Conservation (phyloP, 2,329 filamentous ascomycete genomes). For the Colletotrichum gloeosporioides region DNA sequence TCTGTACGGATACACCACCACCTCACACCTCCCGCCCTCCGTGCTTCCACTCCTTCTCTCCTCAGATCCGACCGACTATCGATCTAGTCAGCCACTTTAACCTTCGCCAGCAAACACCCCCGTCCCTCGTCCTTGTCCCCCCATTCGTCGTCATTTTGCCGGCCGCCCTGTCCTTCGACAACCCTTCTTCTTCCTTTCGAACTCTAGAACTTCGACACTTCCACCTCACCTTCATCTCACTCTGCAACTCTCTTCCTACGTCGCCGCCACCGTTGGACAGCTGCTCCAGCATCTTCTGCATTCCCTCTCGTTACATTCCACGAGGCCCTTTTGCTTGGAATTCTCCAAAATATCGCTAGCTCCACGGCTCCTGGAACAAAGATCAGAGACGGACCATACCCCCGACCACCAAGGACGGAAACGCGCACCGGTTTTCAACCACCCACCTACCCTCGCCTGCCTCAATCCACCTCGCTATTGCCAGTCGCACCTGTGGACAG, state of each 20-base stretch:
- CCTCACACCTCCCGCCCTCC: not conserved
- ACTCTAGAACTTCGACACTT: constrained; percentile 22
- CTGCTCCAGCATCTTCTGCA: not conserved
- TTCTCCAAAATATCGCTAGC: not conserved
- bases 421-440: not conserved
- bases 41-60: not conserved
- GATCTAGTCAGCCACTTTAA: constrained; percentile 19
- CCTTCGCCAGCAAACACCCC: constrained; percentile 12
- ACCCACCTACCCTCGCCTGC: not conserved
- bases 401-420: not conserved
- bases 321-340: not conserved
- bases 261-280: not conserved
- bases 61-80: constrained; percentile 18
- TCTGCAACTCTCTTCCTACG: not conserved
- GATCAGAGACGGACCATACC: not conserved
- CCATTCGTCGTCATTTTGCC: constrained; percentile 20
- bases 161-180: constrained; percentile 14
- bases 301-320: not conserved
- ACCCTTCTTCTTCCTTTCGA: constrained; percentile 21
- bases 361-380: not conserved
- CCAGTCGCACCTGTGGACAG: not conserved
- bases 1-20: not conserved
- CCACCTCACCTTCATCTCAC: not conserved
- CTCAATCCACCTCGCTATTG: not conserved
- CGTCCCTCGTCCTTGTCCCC: constrained; percentile 10